These are phyloP conservation scores for Emydomyces testavorans DNA, from an alignment of 2,329 filamentous ascomycete genomes.

Conservation along the genomic window DNA sequence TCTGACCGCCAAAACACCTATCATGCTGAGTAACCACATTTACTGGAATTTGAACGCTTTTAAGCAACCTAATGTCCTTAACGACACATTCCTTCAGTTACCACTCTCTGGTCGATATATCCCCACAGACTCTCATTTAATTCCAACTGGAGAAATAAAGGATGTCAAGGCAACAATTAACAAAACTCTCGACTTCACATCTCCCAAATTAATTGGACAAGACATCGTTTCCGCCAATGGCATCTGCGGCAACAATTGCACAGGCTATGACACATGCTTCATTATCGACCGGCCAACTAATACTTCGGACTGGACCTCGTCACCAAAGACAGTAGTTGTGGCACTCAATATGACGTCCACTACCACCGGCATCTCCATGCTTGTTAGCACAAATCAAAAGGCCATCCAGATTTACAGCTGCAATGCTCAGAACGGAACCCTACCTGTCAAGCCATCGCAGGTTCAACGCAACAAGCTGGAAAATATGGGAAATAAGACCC, in stretches of 20 bases:
- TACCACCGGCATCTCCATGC: conserved; percentile 67
- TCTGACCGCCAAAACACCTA: conserved; percentile 38
- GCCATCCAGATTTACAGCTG: conserved; percentile 85
- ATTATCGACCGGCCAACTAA: conserved; percentile 35
- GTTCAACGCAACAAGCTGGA: conserved; percentile 45
- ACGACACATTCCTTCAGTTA: conserved; percentile 36
- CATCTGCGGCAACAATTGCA: conserved; percentile 73
- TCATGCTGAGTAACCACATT: conserved; percentile 42
- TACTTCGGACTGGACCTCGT: conserved; percentile 21
- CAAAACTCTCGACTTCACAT: conserved; percentile 51
- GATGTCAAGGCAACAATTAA: conserved; percentile 59
- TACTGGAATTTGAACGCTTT: conserved; percentile 44
- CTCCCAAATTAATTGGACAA: conserved; percentile 65
- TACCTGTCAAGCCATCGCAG: conserved; percentile 34
- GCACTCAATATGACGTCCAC: conserved; percentile 55
- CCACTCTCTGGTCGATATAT: conserved; percentile 38
- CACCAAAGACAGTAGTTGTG: conserved; percentile 27
- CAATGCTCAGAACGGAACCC: conserved; percentile 58
- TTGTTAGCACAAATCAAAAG: conserved; percentile 71
- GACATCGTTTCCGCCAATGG: conserved; percentile 53
- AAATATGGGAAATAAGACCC: conserved; percentile 35
- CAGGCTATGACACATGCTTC: conserved; percentile 61
- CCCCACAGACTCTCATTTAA: conserved; percentile 48
- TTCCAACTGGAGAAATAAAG: conserved; percentile 65
- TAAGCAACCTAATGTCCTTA: conserved; percentile 32